Evolutionary conservation across 176 grass and related monocot genomes (phyloP).

Genomic region (Cenchrus fungigraminus): DNA sequence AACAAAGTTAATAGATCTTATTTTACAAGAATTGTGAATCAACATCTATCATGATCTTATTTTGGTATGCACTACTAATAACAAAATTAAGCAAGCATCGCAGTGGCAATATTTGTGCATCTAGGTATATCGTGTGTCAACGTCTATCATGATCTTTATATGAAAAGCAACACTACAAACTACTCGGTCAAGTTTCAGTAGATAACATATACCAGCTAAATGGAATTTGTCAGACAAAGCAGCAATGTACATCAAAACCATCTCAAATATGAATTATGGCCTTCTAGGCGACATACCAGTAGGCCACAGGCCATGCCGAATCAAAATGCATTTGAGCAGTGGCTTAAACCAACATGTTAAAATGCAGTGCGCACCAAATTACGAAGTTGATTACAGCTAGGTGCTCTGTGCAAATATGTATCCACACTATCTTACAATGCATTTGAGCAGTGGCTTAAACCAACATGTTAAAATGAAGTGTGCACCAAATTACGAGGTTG

Average conservation of each 20-base stretch:
- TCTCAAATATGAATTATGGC: neutral
- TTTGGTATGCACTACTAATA: neutral
- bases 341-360: neutral
- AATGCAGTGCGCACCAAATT: too few species aligned
- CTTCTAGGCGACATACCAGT: neutral
- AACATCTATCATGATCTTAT: neutral
- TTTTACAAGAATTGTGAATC: neutral
- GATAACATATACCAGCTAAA: neutral
- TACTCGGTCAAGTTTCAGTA: neutral
- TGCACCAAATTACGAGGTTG: neutral
- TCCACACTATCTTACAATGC: neutral
- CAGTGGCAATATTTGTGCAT: too few species aligned
- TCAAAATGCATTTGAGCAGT: neutral
- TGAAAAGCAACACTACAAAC: neutral
- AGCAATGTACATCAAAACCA: conserved; percentile 25
- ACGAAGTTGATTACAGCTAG: too few species aligned
- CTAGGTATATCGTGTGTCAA: neutral
- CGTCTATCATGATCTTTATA: neutral
- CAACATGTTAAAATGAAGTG: neutral
- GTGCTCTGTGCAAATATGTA: too few species aligned
- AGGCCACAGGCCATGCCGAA: neutral
- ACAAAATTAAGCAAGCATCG: neutral
- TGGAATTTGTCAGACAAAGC: neutral
- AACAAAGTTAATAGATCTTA: conserved; percentile 4
- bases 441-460: conserved; percentile 5